Base-by-base conservation (phyloP, 2,329 filamentous ascomycete genomes). In the Grosmannia clavigera region DNA sequence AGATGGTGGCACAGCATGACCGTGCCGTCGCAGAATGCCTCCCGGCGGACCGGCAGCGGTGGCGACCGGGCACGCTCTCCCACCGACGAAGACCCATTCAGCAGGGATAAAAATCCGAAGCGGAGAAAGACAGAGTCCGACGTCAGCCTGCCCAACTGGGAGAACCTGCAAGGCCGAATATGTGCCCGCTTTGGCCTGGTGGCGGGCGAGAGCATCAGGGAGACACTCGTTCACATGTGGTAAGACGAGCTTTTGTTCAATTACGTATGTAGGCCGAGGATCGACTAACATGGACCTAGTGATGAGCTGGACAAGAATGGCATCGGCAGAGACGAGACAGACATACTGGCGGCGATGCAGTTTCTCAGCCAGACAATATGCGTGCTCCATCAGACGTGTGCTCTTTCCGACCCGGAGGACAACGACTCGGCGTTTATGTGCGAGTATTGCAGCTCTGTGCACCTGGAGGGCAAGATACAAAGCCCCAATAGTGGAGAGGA, bases 91-190 rank as follows among this genome's bases (percentile, higher is more conserved):
- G 60, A 62, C 43, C 56, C 57, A 4, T 59, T 59, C 22, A 50
- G 53, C 33, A 50, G 58, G 48, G 60, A 61, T 12, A 60, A 61
- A 16, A 59, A 61, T 14, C 38, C 62, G 6, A 65, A 65, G 58
- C 52, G 64, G 19, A 52, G 60, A 2, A 64, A 58, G 48, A 64
- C 59, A 1, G 62, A 64, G 1, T 1, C 58, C 2, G 43, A 22
- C 2, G 57, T 27, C 5, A 46, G 46, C 1, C 22, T 61, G 46
- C 12, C 61, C 16, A 52, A 61, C 3, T 1, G 48, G 19, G 55
- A 51, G 2, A 56, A 46, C 25, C 29, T 64, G 27, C 46, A 58
- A 3, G 50, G n/a, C 3, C 55, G 61, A 11, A 60, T 64, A 14
- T 50, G 59, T 33, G 33, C 19, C 11, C 40, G 53, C 16, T 64